A percentile compares a stretch with the other conserved stretches of the same genome.
These are phyloP conservation scores for Penicillium ucsense DNA, from an alignment of 495 filamentous ascomycete genomes.

Conservation along the genomic window DNA sequence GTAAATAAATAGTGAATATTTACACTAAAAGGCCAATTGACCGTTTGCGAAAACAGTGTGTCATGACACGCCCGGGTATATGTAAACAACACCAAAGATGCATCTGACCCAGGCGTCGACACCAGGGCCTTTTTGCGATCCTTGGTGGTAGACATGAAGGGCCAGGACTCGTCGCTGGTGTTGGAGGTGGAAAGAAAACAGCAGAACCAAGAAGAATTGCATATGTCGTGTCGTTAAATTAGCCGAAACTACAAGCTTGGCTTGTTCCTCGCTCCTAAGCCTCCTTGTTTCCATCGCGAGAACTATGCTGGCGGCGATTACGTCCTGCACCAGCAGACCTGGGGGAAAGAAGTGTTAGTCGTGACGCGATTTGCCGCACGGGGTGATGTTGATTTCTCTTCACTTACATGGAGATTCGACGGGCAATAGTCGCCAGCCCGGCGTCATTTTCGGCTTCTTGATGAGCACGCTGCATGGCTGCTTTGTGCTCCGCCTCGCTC, in stretches of 20 bases:
- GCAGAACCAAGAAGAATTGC: slow-evolving; percentile 14
- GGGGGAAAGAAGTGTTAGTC: slow-evolving; percentile 3
- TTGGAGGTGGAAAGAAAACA: slow-evolving; percentile 1
- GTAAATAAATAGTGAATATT: not conserved
- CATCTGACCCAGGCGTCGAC: slow-evolving; percentile 17
- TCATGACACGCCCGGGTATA: slow-evolving; percentile 7
- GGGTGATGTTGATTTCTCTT: not conserved
- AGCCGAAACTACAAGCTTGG: slow-evolving; percentile 7
- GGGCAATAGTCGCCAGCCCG: slow-evolving; percentile 70
- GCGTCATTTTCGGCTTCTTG: slow-evolving; percentile 87
- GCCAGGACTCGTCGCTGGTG: slow-evolving; percentile 13
- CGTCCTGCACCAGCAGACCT: slow-evolving; percentile 34
- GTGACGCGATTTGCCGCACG: not conserved
- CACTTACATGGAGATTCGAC: slow-evolving; percentile 93
- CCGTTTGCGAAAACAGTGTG: slow-evolving; percentile 8
- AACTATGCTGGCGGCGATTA: slow-evolving; percentile 26
- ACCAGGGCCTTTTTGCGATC: slow-evolving; percentile 23
- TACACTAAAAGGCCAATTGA: slow-evolving; percentile 4
- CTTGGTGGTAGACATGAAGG: slow-evolving; percentile 15
- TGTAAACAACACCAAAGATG: slow-evolving; percentile 6
- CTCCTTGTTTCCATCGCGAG: slow-evolving; percentile 13
- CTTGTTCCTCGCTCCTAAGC: slow-evolving; percentile 10
- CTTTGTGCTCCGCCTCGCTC: slow-evolving; percentile 64
- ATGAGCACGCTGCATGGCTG: slow-evolving; percentile 74
- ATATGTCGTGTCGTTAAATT: slow-evolving; percentile 24